phyloP scores from a whole-genome alignment of 1,284 basidiomycete species.

The Apiotrichum veenhuisii region DNA sequence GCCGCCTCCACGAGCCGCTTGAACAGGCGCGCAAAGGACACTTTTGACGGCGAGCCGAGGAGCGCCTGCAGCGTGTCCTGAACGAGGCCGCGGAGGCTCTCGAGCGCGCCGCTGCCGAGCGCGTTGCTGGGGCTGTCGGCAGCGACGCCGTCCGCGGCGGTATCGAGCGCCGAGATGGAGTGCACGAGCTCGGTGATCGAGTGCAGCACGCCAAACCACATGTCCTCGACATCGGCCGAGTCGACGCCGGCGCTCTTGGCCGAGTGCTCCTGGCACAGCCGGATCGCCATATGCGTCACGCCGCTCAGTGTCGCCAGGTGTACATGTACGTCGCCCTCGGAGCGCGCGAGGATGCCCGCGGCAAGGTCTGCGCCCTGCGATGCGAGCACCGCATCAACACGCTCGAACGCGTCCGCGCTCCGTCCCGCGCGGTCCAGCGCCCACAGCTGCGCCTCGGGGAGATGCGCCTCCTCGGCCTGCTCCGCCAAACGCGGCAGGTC shows the following conservation, averaged over 20 bases:
- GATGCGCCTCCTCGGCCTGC: slow-evolving; percentile 63
- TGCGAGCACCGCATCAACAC: slow-evolving; percentile 62
- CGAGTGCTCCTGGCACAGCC: slow-evolving; percentile 67
- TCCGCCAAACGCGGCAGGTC: slow-evolving; percentile 60
- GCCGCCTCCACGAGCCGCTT: slow-evolving; percentile 65
- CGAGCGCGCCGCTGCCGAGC: slow-evolving; percentile 41
- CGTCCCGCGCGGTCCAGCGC: slow-evolving; percentile 64
- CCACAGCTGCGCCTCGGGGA: slow-evolving; percentile 81
- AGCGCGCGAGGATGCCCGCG: slow-evolving; percentile 48
- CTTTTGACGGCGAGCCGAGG: slow-evolving; percentile 74
- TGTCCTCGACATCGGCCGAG: slow-evolving; percentile 66
- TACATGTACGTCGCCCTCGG: slow-evolving; percentile 44
- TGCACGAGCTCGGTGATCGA: slow-evolving; percentile 78
- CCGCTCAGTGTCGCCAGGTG: slow-evolving; percentile 43
- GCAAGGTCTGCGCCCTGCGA: slow-evolving; percentile 57
- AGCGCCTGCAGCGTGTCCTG: slow-evolving; percentile 81
- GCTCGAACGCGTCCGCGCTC: slow-evolving; percentile 63
- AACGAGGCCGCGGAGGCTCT: slow-evolving; percentile 66
- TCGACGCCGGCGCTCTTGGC: slow-evolving; percentile 22
- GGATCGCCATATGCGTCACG: slow-evolving; percentile 54
- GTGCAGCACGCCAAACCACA: slow-evolving; percentile 83
- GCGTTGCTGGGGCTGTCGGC: not conserved
- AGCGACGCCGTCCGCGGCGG: not conserved
- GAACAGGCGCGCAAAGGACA: slow-evolving; percentile 89
- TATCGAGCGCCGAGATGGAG: slow-evolving; percentile 53